Base-by-base conservation (phyloP, 306 rosid genomes). In the Dryas drummondii region DNA sequence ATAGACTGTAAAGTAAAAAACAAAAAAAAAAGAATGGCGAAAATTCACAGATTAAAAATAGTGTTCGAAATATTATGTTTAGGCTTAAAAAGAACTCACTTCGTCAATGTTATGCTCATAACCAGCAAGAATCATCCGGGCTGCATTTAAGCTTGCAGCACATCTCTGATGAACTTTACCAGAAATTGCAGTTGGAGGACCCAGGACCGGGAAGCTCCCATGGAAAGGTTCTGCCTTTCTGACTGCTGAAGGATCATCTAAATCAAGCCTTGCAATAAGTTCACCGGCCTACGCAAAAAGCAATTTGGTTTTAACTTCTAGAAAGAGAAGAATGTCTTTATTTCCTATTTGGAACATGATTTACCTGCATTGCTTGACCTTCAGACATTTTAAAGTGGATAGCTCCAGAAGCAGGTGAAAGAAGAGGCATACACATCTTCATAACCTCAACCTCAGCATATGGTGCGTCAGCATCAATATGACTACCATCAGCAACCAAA, bases 371-470 rank as follows among this genome's bases (percentile, higher is more conserved):
- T 79, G 97, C 92, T 84, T 94, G 99, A 65, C 99, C 99, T 94
- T 94, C 99, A 9, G 97, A 82, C 91, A 94, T 72, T 78, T 82
- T 88, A 80, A 91, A 88, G 78, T 90, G 97, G 83, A 94, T 77
- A 72, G 83, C 82, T 85, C 99, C 99, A 50, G 97, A 87, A 86
- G 99, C 93, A 75, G 99, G 99, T 54, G 97, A 94, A 84, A 94
- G 99, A 78, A 94, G 97, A 76, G 99, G 99, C 99, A 94, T 94
- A 75, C 99, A 94, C 99, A 94, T 94, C 89, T 94, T 94, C 99
- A 94, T 94, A 84, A 94, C 99, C 91, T 94, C 99, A 73, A 94
- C 99, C 84, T 94, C 99, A 58, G 97, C 96, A 86, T 87, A 94
- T 52, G 98, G 98, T 72, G 90, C 78, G 87, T 88, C 97, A 63